Evolutionary conservation across 1,139 yeast genomes (phyloP).

Genomic region (Kodamaea plutei): DNA sequence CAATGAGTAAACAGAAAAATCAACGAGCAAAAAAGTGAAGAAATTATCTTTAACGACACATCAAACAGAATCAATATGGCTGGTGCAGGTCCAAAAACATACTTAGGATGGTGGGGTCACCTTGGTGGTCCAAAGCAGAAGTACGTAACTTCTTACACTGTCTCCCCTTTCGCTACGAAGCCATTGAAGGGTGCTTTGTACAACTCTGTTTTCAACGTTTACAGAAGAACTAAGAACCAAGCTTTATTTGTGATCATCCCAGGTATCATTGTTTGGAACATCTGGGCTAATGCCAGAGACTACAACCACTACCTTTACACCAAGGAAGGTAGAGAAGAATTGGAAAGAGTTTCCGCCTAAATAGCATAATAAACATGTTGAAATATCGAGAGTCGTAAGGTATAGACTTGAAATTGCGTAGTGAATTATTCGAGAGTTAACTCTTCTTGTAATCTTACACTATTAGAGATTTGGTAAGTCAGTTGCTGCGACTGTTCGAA

Average conservation of each 20-base stretch:
- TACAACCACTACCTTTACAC: conserved; percentile 95
- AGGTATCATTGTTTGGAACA: conserved; percentile 71
- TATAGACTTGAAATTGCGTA: no score
- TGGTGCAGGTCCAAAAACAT: conserved; percentile 64
- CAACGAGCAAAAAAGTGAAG: conserved; percentile 8
- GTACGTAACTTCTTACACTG: conserved; percentile 78
- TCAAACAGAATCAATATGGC: conserved; percentile 47
- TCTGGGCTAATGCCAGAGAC: conserved; percentile 86
- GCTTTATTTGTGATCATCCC: conserved; percentile 77
- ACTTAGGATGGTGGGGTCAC: conserved; percentile 98
- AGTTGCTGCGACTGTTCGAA: no score
- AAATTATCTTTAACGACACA: conserved; percentile 3
- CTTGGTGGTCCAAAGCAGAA: conserved; percentile 85
- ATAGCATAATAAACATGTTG: conserved; percentile 1
- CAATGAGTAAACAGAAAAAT: conserved; percentile 10
- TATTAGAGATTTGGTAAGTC: no score
- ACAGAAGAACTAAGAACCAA: conserved; percentile 92
- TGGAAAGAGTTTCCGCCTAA: conserved; percentile 74
- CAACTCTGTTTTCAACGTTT: conserved; percentile 86
- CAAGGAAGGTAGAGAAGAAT: conserved; percentile 95
- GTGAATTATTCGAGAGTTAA: no score
- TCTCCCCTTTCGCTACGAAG: conserved; percentile 90
- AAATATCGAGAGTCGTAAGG: not conserved
- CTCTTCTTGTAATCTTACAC: no score
- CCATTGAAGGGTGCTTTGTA: conserved; percentile 86